These are phyloP conservation scores for Breynia disticha DNA, from an alignment of 441 rosid species.

Conservation along the genomic window DNA sequence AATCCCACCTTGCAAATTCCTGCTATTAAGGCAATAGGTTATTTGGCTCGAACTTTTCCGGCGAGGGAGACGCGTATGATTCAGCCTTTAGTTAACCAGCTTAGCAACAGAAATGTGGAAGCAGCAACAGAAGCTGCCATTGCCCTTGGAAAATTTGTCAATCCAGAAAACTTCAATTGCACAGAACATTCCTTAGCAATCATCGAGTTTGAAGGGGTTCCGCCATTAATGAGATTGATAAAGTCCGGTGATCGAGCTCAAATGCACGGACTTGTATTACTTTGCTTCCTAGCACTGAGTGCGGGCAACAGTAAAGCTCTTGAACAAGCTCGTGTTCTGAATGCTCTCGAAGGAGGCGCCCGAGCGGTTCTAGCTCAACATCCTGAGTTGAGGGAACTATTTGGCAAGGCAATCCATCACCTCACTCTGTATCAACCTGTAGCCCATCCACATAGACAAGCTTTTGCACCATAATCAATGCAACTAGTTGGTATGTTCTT, in stretches of 20 bases:
- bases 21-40: slow-evolving; percentile 46
- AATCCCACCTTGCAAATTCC: slow-evolving; percentile 26
- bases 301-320: slow-evolving; percentile 42
- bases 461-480: slow-evolving; percentile 13
- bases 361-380: slow-evolving; percentile 29
- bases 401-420: slow-evolving; percentile 34
- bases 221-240: slow-evolving; percentile 35
- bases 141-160: slow-evolving; percentile 45
- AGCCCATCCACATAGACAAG: slow-evolving; percentile 29
- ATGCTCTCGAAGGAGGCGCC: slow-evolving; percentile 38
- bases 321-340: slow-evolving; percentile 45
- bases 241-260: slow-evolving; percentile 30
- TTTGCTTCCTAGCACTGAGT: slow-evolving; percentile 44
- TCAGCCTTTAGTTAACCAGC: slow-evolving; percentile 37
- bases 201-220: slow-evolving; percentile 43
- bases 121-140: slow-evolving; percentile 45
- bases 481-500: slow-evolving; percentile 3
- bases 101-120: slow-evolving; percentile 23
- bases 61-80: slow-evolving; percentile 47
- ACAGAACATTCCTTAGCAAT: slow-evolving; percentile 44
- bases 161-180: slow-evolving; percentile 43
- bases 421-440: slow-evolving; percentile 47
- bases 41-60: slow-evolving; percentile 49
- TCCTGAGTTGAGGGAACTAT: slow-evolving; percentile 43
- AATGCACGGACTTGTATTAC: slow-evolving; percentile 27